Evolutionary conservation across 1,139 yeast species (phyloP).

Genomic region (Trichomonascaceae sp.): DNA sequence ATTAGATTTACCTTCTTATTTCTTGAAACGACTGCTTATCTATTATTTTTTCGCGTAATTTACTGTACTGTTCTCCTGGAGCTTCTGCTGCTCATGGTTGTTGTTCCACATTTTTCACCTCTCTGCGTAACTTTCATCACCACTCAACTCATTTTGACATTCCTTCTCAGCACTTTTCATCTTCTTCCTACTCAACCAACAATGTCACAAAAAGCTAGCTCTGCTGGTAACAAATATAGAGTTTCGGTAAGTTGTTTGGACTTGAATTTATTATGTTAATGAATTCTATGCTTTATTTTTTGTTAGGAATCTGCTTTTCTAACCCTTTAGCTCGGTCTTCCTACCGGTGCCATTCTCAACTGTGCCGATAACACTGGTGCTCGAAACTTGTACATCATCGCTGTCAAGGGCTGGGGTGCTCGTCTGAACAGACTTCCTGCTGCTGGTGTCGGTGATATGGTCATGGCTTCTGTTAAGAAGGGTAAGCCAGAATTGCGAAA

Average conservation of each 20-base stretch:
- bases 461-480: constrained; percentile 99
- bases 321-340: constrained; percentile 82
- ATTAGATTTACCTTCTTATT: neutral
- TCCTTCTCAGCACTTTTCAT: constrained; percentile 6
- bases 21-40: neutral
- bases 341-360: constrained; percentile 99
- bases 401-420: constrained; percentile 99
- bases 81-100: neutral
- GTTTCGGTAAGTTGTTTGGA: constrained; percentile 76
- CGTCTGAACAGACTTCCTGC: constrained; percentile 99
- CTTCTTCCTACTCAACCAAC: constrained; percentile 13
- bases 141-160: constrained; percentile 6
- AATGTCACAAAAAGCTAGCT: constrained; percentile 46
- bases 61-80: neutral
- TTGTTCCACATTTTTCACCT: neutral
- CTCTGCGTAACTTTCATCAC: constrained; percentile 5
- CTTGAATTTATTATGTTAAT: neutral
- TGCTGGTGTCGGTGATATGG: constrained; percentile 99
- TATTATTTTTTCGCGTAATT: neutral
- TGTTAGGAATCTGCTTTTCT: neutral
- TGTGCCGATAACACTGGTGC: constrained; percentile 99
- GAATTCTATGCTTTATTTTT: no score
- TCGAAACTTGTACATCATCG: constrained; percentile 96
- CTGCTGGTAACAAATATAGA: constrained; percentile 99
- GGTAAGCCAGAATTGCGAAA: constrained; percentile 99